Percentiles rank a stretch among this genome's conserved stretches.
Evolutionary conservation across 1,139 yeast species (phyloP).

Genomic region (Lodderomyces theae): DNA sequence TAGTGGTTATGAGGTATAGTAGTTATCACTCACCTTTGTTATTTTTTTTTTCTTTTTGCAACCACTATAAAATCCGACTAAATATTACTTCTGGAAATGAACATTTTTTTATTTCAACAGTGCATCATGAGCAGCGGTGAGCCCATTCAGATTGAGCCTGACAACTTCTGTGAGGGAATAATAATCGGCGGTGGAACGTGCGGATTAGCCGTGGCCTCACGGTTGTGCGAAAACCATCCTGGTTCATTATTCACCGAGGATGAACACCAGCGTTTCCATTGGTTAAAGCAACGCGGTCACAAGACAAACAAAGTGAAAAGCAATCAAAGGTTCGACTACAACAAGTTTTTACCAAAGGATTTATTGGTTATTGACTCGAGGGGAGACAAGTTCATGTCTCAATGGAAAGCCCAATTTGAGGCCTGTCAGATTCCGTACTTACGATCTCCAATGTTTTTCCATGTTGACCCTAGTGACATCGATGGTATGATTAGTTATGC

Average conservation of each 20-base stretch:
- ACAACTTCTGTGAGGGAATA: constrained; percentile 30
- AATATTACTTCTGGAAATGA: no score
- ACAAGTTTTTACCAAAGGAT: constrained; percentile 22
- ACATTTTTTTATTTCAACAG: no score
- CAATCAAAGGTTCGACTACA: constrained; percentile 1
- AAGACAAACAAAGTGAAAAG: constrained; percentile 19
- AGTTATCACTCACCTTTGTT: constrained; percentile 6
- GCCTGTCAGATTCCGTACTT: constrained; percentile 43
- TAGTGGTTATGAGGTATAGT: constrained; percentile 11
- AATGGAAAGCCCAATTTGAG: constrained; percentile 45
- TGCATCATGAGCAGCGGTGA: constrained; percentile 9
- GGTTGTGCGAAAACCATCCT: constrained; percentile 38
- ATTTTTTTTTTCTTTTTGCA: background rate
- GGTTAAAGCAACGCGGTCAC: constrained; percentile 33
- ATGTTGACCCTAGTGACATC: constrained; percentile 45
- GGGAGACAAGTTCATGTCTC: constrained; percentile 33
- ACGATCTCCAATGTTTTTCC: constrained; percentile 53
- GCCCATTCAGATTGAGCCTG: constrained; percentile 11
- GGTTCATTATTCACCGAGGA: constrained; percentile 42
- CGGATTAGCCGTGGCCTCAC: constrained; percentile 35
- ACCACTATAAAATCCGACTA: background rate
- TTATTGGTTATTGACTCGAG: constrained; percentile 34
- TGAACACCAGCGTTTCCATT: constrained; percentile 42
- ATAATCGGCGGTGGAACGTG: constrained; percentile 44
- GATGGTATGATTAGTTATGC: constrained; percentile 47